Base-by-base conservation (phyloP, 2,329 filamentous ascomycete genomes). In the Coccinonectria pachysandricola region DNA sequence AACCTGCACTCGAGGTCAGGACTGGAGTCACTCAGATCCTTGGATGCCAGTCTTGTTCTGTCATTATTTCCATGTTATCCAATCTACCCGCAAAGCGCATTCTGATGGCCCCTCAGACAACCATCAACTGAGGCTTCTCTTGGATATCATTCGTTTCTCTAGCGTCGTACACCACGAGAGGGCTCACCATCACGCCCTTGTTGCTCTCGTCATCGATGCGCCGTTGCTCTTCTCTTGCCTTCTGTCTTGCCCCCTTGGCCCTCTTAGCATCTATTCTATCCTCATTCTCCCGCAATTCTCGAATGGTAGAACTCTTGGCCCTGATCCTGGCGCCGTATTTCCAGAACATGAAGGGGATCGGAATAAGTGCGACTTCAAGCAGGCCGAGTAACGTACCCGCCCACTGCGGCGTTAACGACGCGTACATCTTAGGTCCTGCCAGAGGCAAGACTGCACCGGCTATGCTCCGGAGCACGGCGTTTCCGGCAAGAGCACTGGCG, bases 311-410 rank as follows among this genome's bases (percentile, higher is more conserved):
- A 28, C 68, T 73, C 44, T 54, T 65, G 5, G 58, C 56, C 3
- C 71, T 56, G 27, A 76, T 74, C 30, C 47, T 50, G 18, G 60
- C 59, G 0, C 71, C 71, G 39, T 68, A 75, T 15, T 60, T 59
- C 52, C 84, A 91, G 45, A 92, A 91, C 1, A 84, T 62, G 30
- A 88, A 68, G 0, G 84, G 84, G 23, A 91, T 86, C 0, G 85
- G 83, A 10, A 91, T 78, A 43, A 85, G 69, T 1, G 64, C 59
- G 2, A 84, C 70, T 42, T 88, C 81, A 3, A 92, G 56, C 27
- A 87, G 45, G 0, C 79, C 82, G 3, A 91, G 59, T 23, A 91
- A 57, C 0, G 81, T 87, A 0, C 79, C 81, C 0, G 81, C 77
- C 83, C 83, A 91, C 35, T 83, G 78, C 0, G 82, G 74, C 0